Evolutionary conservation across 768 basidiomycete species (phyloP).

Genomic region (Pleurotus cornucopiae): DNA sequence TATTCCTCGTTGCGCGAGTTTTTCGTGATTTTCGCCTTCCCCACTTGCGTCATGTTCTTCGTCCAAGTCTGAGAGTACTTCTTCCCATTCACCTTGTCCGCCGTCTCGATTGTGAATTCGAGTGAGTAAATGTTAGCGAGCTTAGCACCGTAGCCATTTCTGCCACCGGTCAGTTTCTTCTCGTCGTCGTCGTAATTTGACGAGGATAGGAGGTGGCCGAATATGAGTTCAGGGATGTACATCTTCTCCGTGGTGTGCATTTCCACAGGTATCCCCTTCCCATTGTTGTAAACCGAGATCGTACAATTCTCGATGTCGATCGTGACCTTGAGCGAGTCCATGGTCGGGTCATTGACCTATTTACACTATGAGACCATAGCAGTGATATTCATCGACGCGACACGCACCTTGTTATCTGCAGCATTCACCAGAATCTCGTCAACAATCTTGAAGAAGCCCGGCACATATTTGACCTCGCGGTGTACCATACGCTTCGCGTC

Average conservation of each 20-base stretch:
- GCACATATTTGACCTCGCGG: constrained; percentile 85
- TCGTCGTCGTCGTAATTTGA: constrained; percentile 99
- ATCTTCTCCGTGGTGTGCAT: constrained; percentile 91
- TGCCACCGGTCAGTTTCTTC: constrained; percentile 96
- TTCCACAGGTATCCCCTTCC: constrained; percentile 94
- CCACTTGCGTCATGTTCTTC: constrained; percentile 87
- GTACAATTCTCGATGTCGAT: constrained; percentile 80
- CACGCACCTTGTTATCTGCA: constrained; percentile 92
- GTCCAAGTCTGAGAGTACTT: constrained; percentile 97
- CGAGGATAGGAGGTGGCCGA: constrained; percentile 89
- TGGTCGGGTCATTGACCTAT: constrained; percentile 86
- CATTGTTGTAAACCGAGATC: constrained; percentile 95
- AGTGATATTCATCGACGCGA: not conserved
- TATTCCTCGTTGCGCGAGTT: constrained; percentile 85
- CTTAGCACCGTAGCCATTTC: constrained; percentile 98
- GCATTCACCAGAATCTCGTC: constrained; percentile 99
- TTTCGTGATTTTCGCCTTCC: constrained; percentile 90
- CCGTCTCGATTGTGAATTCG: constrained; percentile 95
- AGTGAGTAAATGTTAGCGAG: constrained; percentile 97
- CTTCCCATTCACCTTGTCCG: constrained; percentile 77
- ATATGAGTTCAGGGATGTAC: constrained; percentile 96
- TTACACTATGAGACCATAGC: too few relatives aligned
- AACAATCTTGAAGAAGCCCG: constrained; percentile 98
- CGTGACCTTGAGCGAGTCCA: constrained; percentile 88
- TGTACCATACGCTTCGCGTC: constrained; percentile 80